Evolutionary conservation across 1,284 basidiomycete species (phyloP).

Genomic region (Leccinum fuscescens): DNA sequence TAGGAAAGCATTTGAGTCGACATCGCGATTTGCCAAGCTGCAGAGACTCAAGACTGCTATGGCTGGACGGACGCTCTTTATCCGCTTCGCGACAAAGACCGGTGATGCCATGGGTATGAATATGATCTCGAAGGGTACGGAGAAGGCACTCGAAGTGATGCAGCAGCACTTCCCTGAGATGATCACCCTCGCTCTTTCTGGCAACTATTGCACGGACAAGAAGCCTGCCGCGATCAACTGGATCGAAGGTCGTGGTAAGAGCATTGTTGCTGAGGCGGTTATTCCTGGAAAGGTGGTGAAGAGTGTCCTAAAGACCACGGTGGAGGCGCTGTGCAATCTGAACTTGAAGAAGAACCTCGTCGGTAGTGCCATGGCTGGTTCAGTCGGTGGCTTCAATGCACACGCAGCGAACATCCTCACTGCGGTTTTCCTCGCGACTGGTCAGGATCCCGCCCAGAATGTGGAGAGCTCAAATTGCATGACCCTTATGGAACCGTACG

Average conservation of each 20-base stretch:
- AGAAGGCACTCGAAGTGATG: conserved; percentile 88
- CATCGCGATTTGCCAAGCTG: conserved; percentile 86
- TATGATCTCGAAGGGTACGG: conserved; percentile 97
- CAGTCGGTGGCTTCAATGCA: conserved; percentile 97
- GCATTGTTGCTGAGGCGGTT: conserved; percentile 93
- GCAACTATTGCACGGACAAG: conserved; percentile 99
- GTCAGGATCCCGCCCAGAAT: conserved; percentile 99
- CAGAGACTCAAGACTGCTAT: conserved; percentile 82
- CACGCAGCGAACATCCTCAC: conserved; percentile 98
- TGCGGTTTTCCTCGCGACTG: conserved; percentile 93
- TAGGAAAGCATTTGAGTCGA: conserved; percentile 90
- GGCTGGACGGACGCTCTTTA: conserved; percentile 90
- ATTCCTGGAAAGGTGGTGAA: conserved; percentile 88
- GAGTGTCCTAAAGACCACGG: conserved; percentile 93
- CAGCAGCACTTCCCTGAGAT: conserved; percentile 86
- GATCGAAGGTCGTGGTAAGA: conserved; percentile 99
- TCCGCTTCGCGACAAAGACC: conserved; percentile 94
- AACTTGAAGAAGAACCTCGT: conserved; percentile 98
- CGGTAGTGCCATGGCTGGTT: conserved; percentile 97
- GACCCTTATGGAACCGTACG: conserved; percentile 96
- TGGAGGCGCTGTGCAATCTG: conserved; percentile 86
- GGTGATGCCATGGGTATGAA: conserved; percentile 99
- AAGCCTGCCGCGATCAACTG: conserved; percentile 99
- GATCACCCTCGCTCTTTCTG: conserved; percentile 90
- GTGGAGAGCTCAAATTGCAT: conserved; percentile 99